phyloP scores from a whole-genome alignment of 106 monocot species.

The Ottelia alismoides region DNA sequence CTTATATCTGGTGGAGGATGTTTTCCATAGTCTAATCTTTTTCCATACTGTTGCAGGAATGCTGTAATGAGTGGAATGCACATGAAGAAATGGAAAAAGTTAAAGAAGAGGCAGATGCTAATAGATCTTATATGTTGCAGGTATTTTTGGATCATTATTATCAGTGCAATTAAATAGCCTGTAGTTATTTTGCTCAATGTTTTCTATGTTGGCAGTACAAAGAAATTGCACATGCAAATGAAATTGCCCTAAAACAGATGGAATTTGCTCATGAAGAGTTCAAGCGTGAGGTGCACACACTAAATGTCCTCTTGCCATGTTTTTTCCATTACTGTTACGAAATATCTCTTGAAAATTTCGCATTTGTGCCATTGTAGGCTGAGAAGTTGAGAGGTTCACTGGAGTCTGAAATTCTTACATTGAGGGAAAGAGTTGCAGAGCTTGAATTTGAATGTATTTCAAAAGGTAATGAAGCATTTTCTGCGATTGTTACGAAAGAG shows the following conservation, averaged over 20 bases:
- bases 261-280: slow-evolving; percentile 73
- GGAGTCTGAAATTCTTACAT: slow-evolving; percentile 51
- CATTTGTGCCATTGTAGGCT: too few relatives aligned
- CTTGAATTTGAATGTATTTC: slow-evolving; percentile 41
- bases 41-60: too few relatives aligned
- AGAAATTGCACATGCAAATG: slow-evolving; percentile 77
- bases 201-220: slow-evolving; percentile 91
- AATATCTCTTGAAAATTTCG: too few relatives aligned
- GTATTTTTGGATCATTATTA: too few relatives aligned
- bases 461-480: slow-evolving; percentile 63
- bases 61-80: too few relatives aligned
- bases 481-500: slow-evolving; percentile 56
- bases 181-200: background rate
- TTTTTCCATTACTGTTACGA: too few relatives aligned
- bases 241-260: slow-evolving; percentile 80
- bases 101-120: slow-evolving; percentile 73
- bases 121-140: slow-evolving; percentile 82
- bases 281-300: slow-evolving; percentile 57
- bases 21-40: too few relatives aligned
- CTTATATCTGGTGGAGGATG: too few relatives aligned
- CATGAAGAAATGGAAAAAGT: slow-evolving; percentile 68
- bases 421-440: slow-evolving; percentile 42
- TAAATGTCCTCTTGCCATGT: too few relatives aligned
- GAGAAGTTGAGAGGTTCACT: slow-evolving; percentile 40
- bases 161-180: background rate